Conservation (phyloP, 768 basidiomycete genomes). For the Albatrellus ellisii region DNA sequence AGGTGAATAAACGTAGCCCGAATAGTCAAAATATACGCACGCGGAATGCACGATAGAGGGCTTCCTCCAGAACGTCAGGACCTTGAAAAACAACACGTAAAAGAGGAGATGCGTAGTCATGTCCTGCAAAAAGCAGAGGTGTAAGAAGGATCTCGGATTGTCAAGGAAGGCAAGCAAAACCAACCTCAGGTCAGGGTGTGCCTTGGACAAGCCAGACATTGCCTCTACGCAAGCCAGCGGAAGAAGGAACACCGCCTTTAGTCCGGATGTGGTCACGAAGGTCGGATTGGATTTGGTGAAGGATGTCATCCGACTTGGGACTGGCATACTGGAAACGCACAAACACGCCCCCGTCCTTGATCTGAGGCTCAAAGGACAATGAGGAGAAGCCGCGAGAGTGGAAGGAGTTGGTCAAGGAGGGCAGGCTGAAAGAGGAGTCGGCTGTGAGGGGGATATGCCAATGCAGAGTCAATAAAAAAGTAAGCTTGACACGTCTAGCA, state of each 20-base stretch:
- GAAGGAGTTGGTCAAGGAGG: slow-evolving; percentile 33
- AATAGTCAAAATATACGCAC: slow-evolving; percentile 27
- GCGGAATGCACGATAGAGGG: slow-evolving; percentile 63
- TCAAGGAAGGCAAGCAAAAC: slow-evolving; percentile 6
- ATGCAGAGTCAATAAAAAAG: no score
- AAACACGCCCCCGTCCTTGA: slow-evolving; percentile 82
- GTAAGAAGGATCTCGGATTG: neutral
- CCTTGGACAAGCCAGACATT: slow-evolving; percentile 66
- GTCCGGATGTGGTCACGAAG: slow-evolving; percentile 31
- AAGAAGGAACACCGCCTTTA: slow-evolving; percentile 49
- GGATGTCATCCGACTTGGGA: slow-evolving; percentile 16
- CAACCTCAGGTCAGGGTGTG: slow-evolving; percentile 69
- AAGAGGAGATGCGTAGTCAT: slow-evolving; percentile 69
- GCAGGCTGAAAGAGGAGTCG: no score
- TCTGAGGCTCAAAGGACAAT: slow-evolving; percentile 47
- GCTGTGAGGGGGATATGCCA: no score
- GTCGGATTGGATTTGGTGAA: slow-evolving; percentile 35
- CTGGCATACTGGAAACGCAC: slow-evolving; percentile 53
- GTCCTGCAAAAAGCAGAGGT: slow-evolving; percentile 37
- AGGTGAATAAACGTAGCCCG: slow-evolving; percentile 3
- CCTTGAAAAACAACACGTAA: slow-evolving; percentile 81
- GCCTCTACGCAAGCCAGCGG: slow-evolving; percentile 40
- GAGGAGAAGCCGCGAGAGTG: slow-evolving; percentile 45
- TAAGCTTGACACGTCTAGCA: no score
- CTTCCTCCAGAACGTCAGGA: slow-evolving; percentile 72